Evolutionary conservation across 768 basidiomycete species (phyloP).

Genomic region (Trametes coccinea): DNA sequence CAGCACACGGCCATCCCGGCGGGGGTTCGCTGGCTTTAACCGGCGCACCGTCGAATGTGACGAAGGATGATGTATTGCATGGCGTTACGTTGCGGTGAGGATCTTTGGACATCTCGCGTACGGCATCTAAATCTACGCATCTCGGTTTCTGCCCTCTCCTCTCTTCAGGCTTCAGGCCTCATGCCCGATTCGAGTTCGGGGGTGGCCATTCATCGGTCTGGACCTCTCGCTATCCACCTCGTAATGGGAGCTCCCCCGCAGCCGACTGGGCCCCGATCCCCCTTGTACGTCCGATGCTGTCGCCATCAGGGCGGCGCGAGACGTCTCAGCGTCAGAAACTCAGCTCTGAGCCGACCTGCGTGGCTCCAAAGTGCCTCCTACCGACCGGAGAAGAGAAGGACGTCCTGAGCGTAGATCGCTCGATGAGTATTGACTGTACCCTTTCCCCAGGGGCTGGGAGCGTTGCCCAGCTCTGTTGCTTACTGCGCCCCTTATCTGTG

Average conservation of each 20-base stretch:
- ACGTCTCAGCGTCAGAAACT: conserved; percentile 10
- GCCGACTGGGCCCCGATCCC: conserved; percentile 15
- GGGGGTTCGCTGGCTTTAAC: conserved; percentile 1
- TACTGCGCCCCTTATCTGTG: conserved; percentile 21
- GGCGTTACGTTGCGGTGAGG: too few relatives aligned
- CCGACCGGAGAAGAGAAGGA: conserved; percentile 1
- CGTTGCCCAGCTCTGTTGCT: conserved; percentile 7
- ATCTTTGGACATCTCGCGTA: neutral
- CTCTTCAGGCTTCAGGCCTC: neutral
- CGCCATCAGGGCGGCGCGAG: conserved; percentile 12
- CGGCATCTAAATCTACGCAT: conserved; percentile 16
- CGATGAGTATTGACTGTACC: neutral
- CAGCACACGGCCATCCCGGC: neutral
- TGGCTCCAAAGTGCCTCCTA: neutral
- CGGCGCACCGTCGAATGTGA: conserved; percentile 1
- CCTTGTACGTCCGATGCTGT: conserved; percentile 19
- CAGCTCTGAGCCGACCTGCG: conserved; percentile 8
- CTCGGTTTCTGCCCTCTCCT: conserved; percentile 2
- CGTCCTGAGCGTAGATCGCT: conserved; percentile 16
- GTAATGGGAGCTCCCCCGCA: conserved; percentile 17
- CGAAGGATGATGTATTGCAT: neutral
- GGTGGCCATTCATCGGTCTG: neutral
- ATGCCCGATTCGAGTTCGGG: conserved; percentile 19
- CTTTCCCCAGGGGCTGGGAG: conserved; percentile 6
- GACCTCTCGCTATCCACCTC: neutral